A percentile compares a stretch with the other conserved stretches of the same genome.
Conservation (phyloP, 495 filamentous ascomycete genomes). For the Tuber microsphaerosporum region DNA sequence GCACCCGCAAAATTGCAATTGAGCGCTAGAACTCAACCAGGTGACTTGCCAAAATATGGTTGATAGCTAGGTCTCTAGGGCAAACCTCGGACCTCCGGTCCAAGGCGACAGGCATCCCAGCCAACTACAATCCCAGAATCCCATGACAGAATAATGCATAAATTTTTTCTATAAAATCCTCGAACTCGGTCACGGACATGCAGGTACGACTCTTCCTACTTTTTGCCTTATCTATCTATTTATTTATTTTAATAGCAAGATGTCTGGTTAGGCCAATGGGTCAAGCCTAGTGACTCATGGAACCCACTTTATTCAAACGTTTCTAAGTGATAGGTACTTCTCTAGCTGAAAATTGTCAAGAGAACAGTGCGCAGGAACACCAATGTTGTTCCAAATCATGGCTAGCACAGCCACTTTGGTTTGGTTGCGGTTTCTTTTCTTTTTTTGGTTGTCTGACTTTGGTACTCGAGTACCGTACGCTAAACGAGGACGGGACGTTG, state of each 20-base stretch:
- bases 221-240: neutral
- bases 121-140: neutral
- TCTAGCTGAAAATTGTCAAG: neutral
- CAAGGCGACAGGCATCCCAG: neutral
- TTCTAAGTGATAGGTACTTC: neutral
- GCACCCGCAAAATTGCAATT: neutral
- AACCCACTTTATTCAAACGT: neutral
- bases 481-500: neutral
- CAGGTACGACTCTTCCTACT: neutral
- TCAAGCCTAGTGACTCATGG: neutral
- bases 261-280: neutral
- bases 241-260: neutral
- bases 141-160: neutral
- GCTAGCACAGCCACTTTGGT: neutral
- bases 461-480: no score
- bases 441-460: neutral
- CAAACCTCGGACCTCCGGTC: neutral
- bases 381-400: neutral
- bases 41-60: neutral
- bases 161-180: neutral
- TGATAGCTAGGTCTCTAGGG: neutral
- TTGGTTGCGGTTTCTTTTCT: neutral
- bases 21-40: neutral
- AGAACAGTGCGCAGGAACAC: neutral
- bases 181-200: neutral